phyloP scores from a whole-genome alignment of 192 early-diverging fungal species.

The Backusella circina region DNA sequence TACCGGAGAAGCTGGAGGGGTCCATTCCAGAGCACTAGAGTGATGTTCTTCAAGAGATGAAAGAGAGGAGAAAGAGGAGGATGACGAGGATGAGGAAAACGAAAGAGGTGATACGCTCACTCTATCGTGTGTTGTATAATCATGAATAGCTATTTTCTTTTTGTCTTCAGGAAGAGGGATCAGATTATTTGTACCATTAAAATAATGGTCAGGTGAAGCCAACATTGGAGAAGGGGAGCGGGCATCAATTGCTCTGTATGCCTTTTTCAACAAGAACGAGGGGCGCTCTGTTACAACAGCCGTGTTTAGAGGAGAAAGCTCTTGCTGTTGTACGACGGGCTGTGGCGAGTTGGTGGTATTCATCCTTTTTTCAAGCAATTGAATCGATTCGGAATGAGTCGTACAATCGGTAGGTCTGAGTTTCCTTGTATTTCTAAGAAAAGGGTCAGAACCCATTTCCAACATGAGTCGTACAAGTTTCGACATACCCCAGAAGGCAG shows the following conservation, averaged over 20 bases:
- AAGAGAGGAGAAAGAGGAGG: constrained; percentile 7
- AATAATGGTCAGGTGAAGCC: background rate
- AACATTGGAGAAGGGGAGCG: background rate
- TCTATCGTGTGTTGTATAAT: background rate
- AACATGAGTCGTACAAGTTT: constrained; percentile 51
- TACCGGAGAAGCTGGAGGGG: background rate
- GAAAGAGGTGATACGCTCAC: background rate
- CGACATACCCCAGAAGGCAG: constrained; percentile 9
- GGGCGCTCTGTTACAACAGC: background rate
- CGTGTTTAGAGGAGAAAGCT: background rate
- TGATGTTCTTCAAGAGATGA: constrained; percentile 4
- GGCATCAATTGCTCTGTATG: background rate
- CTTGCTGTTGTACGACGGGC: background rate
- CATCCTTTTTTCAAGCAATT: background rate
- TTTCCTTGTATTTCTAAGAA: constrained; percentile 46
- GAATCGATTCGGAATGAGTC: background rate
- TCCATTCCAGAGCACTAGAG: background rate
- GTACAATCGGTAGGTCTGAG: constrained; percentile 22
- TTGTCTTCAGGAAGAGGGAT: background rate
- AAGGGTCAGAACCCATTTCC: constrained; percentile 52
- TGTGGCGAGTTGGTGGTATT: background rate
- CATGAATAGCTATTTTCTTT: background rate
- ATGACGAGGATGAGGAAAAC: constrained; percentile 1
- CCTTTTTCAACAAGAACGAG: background rate
- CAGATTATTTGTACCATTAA: background rate